Conservation (phyloP, 177 flowering plant genomes). For the Vitis hybrid region DNA sequence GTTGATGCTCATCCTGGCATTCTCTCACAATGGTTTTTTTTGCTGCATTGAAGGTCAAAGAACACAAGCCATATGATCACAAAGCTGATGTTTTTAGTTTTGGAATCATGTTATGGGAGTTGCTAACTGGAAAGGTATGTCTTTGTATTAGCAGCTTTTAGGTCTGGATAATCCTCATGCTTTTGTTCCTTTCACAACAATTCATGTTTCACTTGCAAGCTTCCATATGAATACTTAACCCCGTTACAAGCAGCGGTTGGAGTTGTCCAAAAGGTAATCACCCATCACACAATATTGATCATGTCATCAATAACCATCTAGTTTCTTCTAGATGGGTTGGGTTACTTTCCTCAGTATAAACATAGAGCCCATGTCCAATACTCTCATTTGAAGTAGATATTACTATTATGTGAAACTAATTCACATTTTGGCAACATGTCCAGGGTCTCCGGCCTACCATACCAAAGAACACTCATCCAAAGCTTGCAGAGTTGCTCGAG, state of each 20-base stretch:
- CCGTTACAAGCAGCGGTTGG: conserved; percentile 60
- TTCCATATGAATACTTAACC: conserved; percentile 47
- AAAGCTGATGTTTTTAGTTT: conserved; percentile 82
- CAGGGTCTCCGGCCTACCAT: conserved; percentile 74
- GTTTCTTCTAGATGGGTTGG: not conserved
- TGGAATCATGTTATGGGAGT: conserved; percentile 63
- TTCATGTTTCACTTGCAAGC: conserved; percentile 25
- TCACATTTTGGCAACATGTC: not conserved
- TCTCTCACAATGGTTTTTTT: conserved; percentile 19
- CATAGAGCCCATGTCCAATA: no score
- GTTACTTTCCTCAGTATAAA: no score
- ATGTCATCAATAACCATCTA: not conserved
- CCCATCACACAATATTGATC: not conserved
- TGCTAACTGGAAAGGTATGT: conserved; percentile 39
- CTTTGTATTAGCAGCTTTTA: not conserved
- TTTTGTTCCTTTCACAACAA: not conserved
- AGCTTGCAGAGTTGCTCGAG: conserved; percentile 60
- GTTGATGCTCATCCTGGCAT: not conserved
- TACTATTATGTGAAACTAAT: not conserved
- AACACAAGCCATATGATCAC: conserved; percentile 83
- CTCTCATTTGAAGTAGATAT: no score
- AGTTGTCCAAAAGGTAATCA: conserved; percentile 50
- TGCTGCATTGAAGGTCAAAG: conserved; percentile 59
- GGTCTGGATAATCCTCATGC: not conserved
- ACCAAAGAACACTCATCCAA: conserved; percentile 59